Percentiles rank a stretch among this genome's conserved stretches.
phyloP scores from a whole-genome alignment of 2,329 filamentous ascomycete genomes.

The Ploettnerulaceae sp. region DNA sequence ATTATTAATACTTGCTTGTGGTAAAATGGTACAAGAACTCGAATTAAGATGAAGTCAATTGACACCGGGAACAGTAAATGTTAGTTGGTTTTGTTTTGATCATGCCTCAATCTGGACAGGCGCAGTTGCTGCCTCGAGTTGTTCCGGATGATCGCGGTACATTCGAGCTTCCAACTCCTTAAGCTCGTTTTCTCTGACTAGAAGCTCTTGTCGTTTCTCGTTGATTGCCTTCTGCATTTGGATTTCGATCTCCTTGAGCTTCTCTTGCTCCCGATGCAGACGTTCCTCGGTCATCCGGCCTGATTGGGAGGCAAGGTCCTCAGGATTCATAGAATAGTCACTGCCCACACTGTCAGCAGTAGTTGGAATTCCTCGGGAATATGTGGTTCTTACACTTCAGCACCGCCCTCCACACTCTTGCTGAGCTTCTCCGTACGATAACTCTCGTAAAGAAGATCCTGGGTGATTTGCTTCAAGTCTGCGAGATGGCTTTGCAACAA shows the following conservation, averaged over 20 bases:
- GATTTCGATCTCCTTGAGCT: conserved; percentile 96
- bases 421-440: conserved; percentile 99
- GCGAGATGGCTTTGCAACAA: conserved; percentile 96
- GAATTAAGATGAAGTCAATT: not conserved
- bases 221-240: conserved; percentile 99
- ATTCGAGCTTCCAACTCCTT: conserved; percentile 98
- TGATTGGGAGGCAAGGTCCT: conserved; percentile 92
- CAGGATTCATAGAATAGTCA: conserved; percentile 92
- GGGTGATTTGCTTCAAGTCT: conserved; percentile 98
- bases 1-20: conserved; percentile 1
- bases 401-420: conserved; percentile 93
- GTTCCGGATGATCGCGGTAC: conserved; percentile 64
- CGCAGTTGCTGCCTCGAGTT: not conserved
- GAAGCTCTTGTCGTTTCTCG: conserved; percentile 96
- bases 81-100: too few relatives aligned
- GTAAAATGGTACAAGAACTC: not conserved
- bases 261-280: conserved; percentile 97
- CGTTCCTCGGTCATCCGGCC: conserved; percentile 99
- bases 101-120: not conserved
- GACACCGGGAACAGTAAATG: too few relatives aligned
- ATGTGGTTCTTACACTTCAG: conserved; percentile 66
- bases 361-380: conserved; percentile 32
- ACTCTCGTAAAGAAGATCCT: conserved; percentile 99
- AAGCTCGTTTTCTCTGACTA: conserved; percentile 95
- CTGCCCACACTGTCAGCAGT: conserved; percentile 35